A percentile compares a stretch with the other conserved stretches of the same genome.
Evolutionary conservation across 768 basidiomycete species (phyloP).

Genomic region (Tephrocybe sp.): DNA sequence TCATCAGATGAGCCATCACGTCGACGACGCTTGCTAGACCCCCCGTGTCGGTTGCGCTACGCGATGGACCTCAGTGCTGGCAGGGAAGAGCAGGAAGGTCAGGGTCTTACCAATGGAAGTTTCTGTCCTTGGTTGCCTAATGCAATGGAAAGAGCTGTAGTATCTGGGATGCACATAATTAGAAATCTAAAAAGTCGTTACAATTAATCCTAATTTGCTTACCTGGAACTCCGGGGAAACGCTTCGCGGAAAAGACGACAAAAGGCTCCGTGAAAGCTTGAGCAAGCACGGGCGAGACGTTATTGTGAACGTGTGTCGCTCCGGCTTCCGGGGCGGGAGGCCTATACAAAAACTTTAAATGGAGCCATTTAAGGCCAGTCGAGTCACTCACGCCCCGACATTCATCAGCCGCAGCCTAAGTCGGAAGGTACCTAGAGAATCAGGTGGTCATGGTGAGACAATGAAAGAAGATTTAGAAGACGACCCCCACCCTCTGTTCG

Average conservation of each 20-base stretch:
- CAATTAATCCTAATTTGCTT: conserved; percentile 25
- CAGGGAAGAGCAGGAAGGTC: conserved; percentile 18
- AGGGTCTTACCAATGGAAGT: conserved; percentile 67
- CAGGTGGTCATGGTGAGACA: conserved; percentile 6
- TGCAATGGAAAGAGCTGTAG: conserved; percentile 86
- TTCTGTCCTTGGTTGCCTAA: conserved; percentile 91
- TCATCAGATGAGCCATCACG: conserved; percentile 65
- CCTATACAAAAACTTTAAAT: conserved; percentile 32
- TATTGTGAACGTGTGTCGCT: conserved; percentile 63
- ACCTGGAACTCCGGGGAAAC: conserved; percentile 95
- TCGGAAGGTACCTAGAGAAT: conserved; percentile 70
- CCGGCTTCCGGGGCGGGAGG: conserved; percentile 74
- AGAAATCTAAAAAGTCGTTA: conserved; percentile 9
- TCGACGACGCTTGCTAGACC: conserved; percentile 65
- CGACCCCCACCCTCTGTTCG: conserved; percentile 76
- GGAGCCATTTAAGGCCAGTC: neutral
- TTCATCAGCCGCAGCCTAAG: conserved; percentile 88
- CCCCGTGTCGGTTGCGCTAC: conserved; percentile 84
- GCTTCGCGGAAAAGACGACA: conserved; percentile 88
- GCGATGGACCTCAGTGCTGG: conserved; percentile 18
- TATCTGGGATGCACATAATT: conserved; percentile 47
- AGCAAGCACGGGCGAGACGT: conserved; percentile 75
- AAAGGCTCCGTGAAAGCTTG: conserved; percentile 84
- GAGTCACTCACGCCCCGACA: conserved; percentile 79
- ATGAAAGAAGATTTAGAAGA: conserved; percentile 1